A percentile compares a stretch with the other conserved stretches of the same genome.
phyloP scores from a whole-genome alignment of 2,329 filamentous ascomycete species.

The Fonsecaea monophora region DNA sequence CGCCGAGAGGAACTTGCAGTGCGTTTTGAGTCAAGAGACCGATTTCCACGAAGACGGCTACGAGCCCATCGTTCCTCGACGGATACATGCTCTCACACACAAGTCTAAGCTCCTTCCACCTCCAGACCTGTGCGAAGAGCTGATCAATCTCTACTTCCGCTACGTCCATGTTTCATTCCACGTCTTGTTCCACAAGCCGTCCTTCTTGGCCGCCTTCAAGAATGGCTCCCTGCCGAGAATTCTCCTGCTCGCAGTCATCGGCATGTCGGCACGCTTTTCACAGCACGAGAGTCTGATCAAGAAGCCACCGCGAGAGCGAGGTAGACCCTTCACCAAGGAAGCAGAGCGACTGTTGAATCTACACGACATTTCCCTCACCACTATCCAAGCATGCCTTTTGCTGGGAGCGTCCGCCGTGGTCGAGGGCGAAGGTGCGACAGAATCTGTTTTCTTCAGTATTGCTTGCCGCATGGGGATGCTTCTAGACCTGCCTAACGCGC shows the following conservation, averaged over 20 bases:
- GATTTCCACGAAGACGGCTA: slow-evolving; percentile 15
- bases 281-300: slow-evolving; percentile 25
- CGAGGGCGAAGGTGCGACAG: slow-evolving; percentile 42
- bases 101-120: slow-evolving; percentile 23
- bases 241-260: slow-evolving; percentile 29
- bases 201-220: slow-evolving; percentile 30
- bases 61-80: slow-evolving; percentile 14
- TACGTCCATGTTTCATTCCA: slow-evolving; percentile 37
- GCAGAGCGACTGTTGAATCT: slow-evolving; percentile 43
- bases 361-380: slow-evolving; percentile 49
- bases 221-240: slow-evolving; percentile 25
- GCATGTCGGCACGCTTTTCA: slow-evolving; percentile 31
- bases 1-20: neutral
- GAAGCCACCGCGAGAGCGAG: slow-evolving; percentile 28
- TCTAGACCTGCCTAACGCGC: slow-evolving; percentile 47
- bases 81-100: slow-evolving; percentile 16
- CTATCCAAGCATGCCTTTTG: slow-evolving; percentile 51
- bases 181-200: slow-evolving; percentile 36
- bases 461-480: slow-evolving; percentile 49
- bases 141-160: slow-evolving; percentile 37
- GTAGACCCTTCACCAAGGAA: slow-evolving; percentile 32
- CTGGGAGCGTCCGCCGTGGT: slow-evolving; percentile 49
- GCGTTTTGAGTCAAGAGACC: neutral
- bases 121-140: slow-evolving; percentile 31
- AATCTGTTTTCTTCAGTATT: slow-evolving; percentile 50